Evolutionary conservation across 106 monocot genomes (phyloP).

Genomic region (Dendrobium officinale): DNA sequence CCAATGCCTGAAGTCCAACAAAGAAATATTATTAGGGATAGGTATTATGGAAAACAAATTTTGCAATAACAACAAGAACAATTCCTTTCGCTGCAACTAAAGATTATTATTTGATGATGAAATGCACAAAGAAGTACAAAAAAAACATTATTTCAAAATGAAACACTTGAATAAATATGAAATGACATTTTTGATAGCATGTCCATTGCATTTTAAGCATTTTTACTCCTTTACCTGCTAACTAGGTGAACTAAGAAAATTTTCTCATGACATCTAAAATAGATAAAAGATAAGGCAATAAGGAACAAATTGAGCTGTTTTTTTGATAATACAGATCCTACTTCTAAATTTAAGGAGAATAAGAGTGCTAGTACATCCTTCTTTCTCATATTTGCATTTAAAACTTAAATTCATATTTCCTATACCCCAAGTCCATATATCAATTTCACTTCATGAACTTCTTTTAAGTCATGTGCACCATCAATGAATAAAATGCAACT

Average conservation of each 20-base stretch:
- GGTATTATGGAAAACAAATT: background rate
- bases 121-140: background rate
- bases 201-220: background rate
- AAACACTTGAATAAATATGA: background rate
- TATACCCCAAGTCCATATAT: background rate
- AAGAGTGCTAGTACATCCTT: background rate
- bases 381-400: background rate
- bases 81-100: background rate
- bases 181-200: background rate
- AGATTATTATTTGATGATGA: background rate
- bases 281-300: background rate
- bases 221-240: no score
- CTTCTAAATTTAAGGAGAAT: background rate
- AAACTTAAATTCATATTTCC: background rate
- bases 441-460: background rate
- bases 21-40: background rate
- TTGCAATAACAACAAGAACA: background rate
- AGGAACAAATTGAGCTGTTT: background rate
- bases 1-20: conserved; percentile 71
- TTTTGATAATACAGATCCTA: background rate
- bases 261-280: background rate
- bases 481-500: background rate
- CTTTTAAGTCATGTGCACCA: background rate
- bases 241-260: no score
- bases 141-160: no score